These are phyloP conservation scores for Saccharomycopsis capsularis DNA, from an alignment of 805 yeast genomes.

Conservation along the genomic window DNA sequence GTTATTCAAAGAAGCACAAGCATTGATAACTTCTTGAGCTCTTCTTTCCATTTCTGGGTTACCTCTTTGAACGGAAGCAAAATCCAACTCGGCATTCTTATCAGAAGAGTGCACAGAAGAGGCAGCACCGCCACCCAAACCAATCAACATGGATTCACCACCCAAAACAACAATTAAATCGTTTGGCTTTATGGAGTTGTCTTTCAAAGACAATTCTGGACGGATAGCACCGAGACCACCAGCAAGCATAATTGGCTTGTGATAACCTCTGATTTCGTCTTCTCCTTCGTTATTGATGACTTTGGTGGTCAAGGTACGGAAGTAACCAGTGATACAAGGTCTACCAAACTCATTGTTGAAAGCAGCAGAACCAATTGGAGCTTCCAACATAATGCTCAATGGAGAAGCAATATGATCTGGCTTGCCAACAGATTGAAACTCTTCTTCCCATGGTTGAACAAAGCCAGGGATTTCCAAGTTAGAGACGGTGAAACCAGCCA, in stretches of 20 bases:
- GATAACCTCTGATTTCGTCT: slow-evolving; percentile 86
- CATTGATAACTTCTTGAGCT: slow-evolving; percentile 95
- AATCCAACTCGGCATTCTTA: slow-evolving; percentile 92
- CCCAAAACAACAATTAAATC: slow-evolving; percentile 89
- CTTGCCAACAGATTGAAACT: slow-evolving; percentile 72
- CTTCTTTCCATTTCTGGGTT: slow-evolving; percentile 99
- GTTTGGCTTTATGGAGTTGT: slow-evolving; percentile 84
- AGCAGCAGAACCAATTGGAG: slow-evolving; percentile 96
- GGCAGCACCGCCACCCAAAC: slow-evolving; percentile 99
- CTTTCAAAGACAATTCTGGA: slow-evolving; percentile 85
- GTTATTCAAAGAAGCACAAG: slow-evolving; percentile 78
- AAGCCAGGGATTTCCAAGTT: slow-evolving; percentile 82
- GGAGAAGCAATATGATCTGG: slow-evolving; percentile 92
- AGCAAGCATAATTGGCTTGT: slow-evolving; percentile 98
- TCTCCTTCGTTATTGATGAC: slow-evolving; percentile 57
- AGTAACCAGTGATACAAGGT: slow-evolving; percentile 94
- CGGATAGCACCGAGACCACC: slow-evolving; percentile 98
- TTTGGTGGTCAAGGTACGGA: slow-evolving; percentile 85
- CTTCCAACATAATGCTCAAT: slow-evolving; percentile 91
- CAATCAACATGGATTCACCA: slow-evolving; percentile 96
- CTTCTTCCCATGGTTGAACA: slow-evolving; percentile 92
- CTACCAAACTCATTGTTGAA: slow-evolving; percentile 98
- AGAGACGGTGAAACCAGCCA: slow-evolving; percentile 86
- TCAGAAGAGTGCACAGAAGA: slow-evolving; percentile 95
- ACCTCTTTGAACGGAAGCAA: slow-evolving; percentile 98